phyloP scores from a whole-genome alignment of 2,329 filamentous ascomycete genomes.

The Aspergillus nomiae region DNA sequence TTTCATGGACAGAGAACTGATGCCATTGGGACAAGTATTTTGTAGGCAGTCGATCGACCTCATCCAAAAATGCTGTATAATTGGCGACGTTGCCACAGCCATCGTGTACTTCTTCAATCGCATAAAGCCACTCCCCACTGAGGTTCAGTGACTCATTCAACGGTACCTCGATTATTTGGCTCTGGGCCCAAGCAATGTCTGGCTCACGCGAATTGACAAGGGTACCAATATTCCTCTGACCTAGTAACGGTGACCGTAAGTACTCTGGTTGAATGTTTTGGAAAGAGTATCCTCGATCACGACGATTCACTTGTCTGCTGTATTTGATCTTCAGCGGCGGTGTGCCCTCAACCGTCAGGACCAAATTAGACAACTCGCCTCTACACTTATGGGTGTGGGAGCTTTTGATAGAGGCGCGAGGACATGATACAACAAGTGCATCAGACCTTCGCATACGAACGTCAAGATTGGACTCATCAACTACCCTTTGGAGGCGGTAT shows the following conservation, averaged over 20 bases:
- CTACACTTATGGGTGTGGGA: slow-evolving; percentile 71
- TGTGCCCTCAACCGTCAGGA: slow-evolving; percentile 81
- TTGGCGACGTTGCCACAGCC: slow-evolving; percentile 83
- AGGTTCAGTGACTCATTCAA: slow-evolving; percentile 85
- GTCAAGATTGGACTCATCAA: slow-evolving; percentile 93
- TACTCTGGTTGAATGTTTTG: slow-evolving; percentile 93
- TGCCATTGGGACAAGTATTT: slow-evolving; percentile 69
- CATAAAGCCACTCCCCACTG: slow-evolving; percentile 83
- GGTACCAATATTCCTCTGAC: slow-evolving; percentile 58
- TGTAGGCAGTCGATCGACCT: slow-evolving; percentile 62
- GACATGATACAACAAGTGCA: slow-evolving; percentile 83
- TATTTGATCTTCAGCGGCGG: slow-evolving; percentile 93
- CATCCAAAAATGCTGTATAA: slow-evolving; percentile 66
- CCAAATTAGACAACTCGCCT: slow-evolving; percentile 83
- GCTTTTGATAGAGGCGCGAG: slow-evolving; percentile 72
- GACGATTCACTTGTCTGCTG: slow-evolving; percentile 80
- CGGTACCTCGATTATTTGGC: slow-evolving; percentile 74
- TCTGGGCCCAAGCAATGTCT: slow-evolving; percentile 74
- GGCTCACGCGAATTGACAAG: slow-evolving; percentile 56
- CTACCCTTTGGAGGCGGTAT: slow-evolving; percentile 79
- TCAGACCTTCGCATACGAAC: slow-evolving; percentile 76
- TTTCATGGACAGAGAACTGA: slow-evolving; percentile 81
- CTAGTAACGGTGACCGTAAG: slow-evolving; percentile 74
- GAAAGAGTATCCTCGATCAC: slow-evolving; percentile 82
- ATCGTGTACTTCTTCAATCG: slow-evolving; percentile 88